These are phyloP conservation scores for Penicillium macrosclerotiorum DNA, from an alignment of 495 filamentous ascomycete genomes.

Conservation along the genomic window DNA sequence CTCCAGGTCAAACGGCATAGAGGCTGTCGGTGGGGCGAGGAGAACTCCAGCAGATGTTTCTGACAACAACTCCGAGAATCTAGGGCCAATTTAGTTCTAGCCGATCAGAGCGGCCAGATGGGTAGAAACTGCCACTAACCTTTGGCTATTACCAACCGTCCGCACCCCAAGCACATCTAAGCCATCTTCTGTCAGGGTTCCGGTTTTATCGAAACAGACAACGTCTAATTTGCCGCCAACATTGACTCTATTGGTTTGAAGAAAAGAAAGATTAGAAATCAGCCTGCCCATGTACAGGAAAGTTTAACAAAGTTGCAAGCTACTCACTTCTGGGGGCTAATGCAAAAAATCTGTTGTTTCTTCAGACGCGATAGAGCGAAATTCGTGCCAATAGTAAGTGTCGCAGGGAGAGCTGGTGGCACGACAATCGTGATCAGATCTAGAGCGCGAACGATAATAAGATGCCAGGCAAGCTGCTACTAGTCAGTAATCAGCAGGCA, in stretches of 20 bases:
- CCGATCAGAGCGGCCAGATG: not conserved
- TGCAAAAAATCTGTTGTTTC: slow-evolving; percentile 90
- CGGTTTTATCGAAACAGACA: slow-evolving; percentile 98
- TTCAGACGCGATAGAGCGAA: slow-evolving; percentile 88
- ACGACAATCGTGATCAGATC: slow-evolving; percentile 98
- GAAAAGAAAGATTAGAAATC: not conserved
- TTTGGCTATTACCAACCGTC: slow-evolving; percentile 62
- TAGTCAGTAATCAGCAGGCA: slow-evolving; percentile 17
- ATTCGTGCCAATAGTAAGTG: slow-evolving; percentile 92
- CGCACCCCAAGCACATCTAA: slow-evolving; percentile 90
- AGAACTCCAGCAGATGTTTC: slow-evolving; percentile 51
- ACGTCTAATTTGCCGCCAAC: slow-evolving; percentile 94
- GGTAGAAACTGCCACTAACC: slow-evolving; percentile 21
- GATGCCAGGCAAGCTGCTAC: slow-evolving; percentile 68
- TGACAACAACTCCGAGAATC: slow-evolving; percentile 61
- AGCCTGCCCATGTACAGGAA: too few species aligned
- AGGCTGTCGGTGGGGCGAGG: slow-evolving; percentile 41
- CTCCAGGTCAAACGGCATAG: slow-evolving; percentile 57
- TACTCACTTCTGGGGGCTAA: slow-evolving; percentile 78
- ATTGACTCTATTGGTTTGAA: slow-evolving; percentile 78
- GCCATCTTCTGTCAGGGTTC: slow-evolving; percentile 95
- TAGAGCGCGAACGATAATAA: slow-evolving; percentile 87
- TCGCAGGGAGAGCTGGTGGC: slow-evolving; percentile 94
- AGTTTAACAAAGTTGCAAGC: not conserved
- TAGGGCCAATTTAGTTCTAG: slow-evolving; percentile 22